Percentiles rank a stretch among this genome's conserved stretches.
These are phyloP conservation scores for Prunus mume DNA, from an alignment of 306 rosid genomes.

Conservation along the genomic window DNA sequence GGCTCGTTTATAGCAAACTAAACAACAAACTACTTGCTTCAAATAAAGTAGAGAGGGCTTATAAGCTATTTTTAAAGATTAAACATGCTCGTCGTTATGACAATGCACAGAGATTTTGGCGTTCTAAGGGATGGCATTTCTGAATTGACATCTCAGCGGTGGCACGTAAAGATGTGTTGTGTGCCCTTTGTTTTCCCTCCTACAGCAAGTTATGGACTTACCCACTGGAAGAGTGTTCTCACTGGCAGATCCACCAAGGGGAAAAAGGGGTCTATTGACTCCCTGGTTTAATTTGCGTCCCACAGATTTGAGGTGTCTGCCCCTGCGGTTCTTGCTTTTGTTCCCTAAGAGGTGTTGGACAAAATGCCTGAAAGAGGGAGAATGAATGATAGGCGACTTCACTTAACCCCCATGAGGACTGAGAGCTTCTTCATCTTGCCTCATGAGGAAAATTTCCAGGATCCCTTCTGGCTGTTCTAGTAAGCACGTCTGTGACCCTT, in stretches of 20 bases:
- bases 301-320: too few species aligned
- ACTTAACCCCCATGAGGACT: background rate
- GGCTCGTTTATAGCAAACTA: slow-evolving; percentile 72
- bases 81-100: slow-evolving; percentile 62
- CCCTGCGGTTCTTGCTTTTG: background rate
- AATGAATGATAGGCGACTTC: background rate
- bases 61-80: slow-evolving; percentile 62
- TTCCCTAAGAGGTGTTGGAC: background rate
- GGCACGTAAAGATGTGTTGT: background rate
- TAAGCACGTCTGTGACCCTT: background rate
- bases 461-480: background rate
- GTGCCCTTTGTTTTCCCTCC: background rate
- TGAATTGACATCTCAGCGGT: slow-evolving; percentile 31
- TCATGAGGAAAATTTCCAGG: background rate
- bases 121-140: slow-evolving; percentile 85
- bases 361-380: background rate
- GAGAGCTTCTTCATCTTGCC: background rate
- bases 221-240: background rate
- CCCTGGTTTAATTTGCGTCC: too few species aligned
- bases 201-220: background rate
- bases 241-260: too few species aligned
- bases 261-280: too few species aligned
- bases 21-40: slow-evolving; percentile 61
- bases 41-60: slow-evolving; percentile 58
- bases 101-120: slow-evolving; percentile 67